Percentiles rank a stretch among this genome's conserved stretches.
phyloP scores from a whole-genome alignment of 2,329 filamentous ascomycete species.

The Colletotrichum cereale region DNA sequence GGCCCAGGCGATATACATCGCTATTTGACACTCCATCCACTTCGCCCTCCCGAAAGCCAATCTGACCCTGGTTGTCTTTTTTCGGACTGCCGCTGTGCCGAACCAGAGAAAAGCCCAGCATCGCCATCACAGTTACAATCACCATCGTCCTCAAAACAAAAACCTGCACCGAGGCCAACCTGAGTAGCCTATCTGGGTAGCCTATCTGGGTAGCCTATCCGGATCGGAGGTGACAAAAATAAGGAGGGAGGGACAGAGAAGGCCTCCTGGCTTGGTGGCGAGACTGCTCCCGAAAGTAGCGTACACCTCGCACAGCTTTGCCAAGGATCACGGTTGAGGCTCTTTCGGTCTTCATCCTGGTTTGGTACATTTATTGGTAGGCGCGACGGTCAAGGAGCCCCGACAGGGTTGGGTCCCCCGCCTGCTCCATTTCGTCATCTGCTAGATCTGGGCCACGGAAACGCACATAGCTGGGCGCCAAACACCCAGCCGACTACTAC shows the following conservation, averaged over 20 bases:
- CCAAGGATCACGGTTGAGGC: constrained; percentile 24
- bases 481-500: constrained; percentile 19
- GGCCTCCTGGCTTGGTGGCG: background rate
- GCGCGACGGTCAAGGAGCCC: background rate
- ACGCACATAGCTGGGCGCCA: constrained; percentile 27
- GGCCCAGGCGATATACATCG: background rate
- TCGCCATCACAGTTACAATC: background rate
- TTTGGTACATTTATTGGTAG: background rate
- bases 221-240: background rate
- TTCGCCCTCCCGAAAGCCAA: background rate
- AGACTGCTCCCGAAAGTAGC: background rate
- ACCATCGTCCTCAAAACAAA: background rate
- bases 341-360: constrained; percentile 26
- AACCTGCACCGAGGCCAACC: background rate
- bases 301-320: background rate
- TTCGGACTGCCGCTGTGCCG: background rate
- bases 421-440: constrained; percentile 15
- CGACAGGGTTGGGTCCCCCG: constrained; percentile 16
- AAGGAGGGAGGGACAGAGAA: background rate
- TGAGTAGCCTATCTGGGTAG: too few species aligned
- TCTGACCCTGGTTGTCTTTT: background rate
- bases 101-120: background rate
- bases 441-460: constrained; percentile 30
- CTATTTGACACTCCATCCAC: background rate
- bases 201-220: background rate